Conservation (phyloP, 1,284 basidiomycete species). For the Agaricales sp. region DNA sequence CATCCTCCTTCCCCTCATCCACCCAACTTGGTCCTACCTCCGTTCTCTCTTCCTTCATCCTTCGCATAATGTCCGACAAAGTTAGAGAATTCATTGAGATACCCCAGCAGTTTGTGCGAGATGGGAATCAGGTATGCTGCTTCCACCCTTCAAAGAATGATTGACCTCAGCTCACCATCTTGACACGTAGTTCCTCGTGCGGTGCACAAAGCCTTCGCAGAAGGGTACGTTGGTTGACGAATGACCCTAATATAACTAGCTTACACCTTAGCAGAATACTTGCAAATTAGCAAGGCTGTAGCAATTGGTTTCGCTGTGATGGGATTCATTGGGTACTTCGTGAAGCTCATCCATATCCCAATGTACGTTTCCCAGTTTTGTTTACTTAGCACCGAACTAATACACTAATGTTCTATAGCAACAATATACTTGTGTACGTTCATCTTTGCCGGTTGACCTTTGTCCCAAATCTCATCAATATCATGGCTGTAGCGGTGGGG, state of each 20-base stretch:
- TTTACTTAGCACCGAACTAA: constrained; percentile 1
- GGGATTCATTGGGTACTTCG: constrained; percentile 97
- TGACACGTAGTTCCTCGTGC: constrained; percentile 72
- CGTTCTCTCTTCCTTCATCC: constrained; percentile 14
- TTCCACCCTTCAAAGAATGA: not conserved
- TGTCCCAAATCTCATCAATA: constrained; percentile 6
- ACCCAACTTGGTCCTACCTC: constrained; percentile 9
- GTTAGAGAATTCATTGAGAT: constrained; percentile 86
- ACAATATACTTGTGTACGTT: constrained; percentile 91
- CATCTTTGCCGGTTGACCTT: constrained; percentile 2
- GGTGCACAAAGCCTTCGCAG: constrained; percentile 96
- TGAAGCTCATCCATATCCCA: constrained; percentile 93
- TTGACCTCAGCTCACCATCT: constrained; percentile 8
- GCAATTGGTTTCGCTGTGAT: constrained; percentile 93
- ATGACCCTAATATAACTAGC: no score
- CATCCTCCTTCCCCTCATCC: constrained; percentile 5
- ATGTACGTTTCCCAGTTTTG: constrained; percentile 53
- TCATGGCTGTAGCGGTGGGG: constrained; percentile 45
- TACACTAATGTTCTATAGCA: constrained; percentile 40
- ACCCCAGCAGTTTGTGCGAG: constrained; percentile 86
- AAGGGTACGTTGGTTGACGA: constrained; percentile 52
- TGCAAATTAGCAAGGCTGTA: constrained; percentile 88
- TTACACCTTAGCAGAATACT: constrained; percentile 71
- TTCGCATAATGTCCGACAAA: constrained; percentile 73
- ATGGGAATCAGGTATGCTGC: constrained; percentile 79